Evolutionary conservation across 2,329 filamentous ascomycete genomes (phyloP).

Genomic region (Microcyclosporella mali): DNA sequence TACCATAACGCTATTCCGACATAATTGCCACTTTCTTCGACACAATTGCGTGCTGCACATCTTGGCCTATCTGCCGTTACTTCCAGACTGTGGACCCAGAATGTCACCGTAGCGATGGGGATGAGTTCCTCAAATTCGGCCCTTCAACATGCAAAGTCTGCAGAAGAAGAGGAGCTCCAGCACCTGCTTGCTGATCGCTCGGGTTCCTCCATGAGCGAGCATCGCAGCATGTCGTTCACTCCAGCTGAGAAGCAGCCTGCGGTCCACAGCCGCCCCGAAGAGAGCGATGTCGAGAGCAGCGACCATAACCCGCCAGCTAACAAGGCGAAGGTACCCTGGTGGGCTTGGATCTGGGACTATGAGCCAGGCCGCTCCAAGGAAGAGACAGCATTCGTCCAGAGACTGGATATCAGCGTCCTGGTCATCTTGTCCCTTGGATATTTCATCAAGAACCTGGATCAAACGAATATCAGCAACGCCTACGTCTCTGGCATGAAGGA

Average conservation of each 20-base stretch:
- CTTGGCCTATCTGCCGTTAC: too few species aligned
- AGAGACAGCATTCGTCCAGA: constrained; percentile 16
- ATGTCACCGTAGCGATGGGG: too few species aligned
- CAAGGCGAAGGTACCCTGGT: constrained; percentile 15
- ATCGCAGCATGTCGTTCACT: too few species aligned
- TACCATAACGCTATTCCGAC: too few species aligned
- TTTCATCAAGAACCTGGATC: constrained; percentile 46
- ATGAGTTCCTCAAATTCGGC: too few species aligned
- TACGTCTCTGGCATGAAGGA: constrained; percentile 49
- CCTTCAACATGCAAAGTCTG: too few species aligned
- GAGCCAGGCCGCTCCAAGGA: constrained; percentile 36
- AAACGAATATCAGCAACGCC: constrained; percentile 32
- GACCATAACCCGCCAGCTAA: background rate
- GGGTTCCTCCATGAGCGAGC: too few species aligned
- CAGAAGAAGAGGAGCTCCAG: too few species aligned
- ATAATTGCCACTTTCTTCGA: too few species aligned
- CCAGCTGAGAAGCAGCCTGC: constrained; percentile 7
- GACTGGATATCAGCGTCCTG: constrained; percentile 43
- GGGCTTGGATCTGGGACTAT: constrained; percentile 46
- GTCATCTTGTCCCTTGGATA: constrained; percentile 46
- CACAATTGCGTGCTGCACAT: too few species aligned
- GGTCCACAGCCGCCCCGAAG: constrained; percentile 1
- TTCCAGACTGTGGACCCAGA: too few species aligned
- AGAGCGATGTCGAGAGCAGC: constrained; percentile 7
- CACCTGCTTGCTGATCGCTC: too few species aligned